Base-by-base conservation (phyloP, 257 asterid genomes). In the Striga asiatica region DNA sequence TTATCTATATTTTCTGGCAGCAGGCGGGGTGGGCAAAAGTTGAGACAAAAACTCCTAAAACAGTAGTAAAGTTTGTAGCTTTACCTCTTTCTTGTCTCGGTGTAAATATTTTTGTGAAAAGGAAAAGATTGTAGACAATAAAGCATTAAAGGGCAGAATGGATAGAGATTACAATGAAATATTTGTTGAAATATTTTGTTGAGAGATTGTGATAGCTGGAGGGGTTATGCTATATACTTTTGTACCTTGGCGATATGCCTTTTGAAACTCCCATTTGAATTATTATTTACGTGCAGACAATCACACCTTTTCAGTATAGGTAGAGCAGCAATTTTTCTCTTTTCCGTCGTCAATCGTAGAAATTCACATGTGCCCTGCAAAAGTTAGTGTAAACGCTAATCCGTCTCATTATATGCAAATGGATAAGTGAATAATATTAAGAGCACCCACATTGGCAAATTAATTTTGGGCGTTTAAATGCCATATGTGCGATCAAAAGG, bases 1-100 rank as follows among this genome's bases (percentile, higher is more conserved):
- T 41, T 41, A 5, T 4, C 8, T 1, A 34, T 1, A 34, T 1
- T 34, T 5, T 5, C 35, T 29, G 56, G n/a, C n/a, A n/a, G n/a
- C n/a, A n/a, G n/a, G n/a, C n/a, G n/a, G n/a, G 55, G 74, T 22
- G 53, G 69, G 64, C 50, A 31, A 65, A 73, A 61, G 68, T 52
- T 56, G 54, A 64, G 68, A 72, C 71, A 59, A 3, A 29, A 20
- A 58, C 25, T 42, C 31, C 42, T 8, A 37, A n/a, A 66, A 71
- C 57, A 66, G 67, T 57, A 45, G 69, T 41, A 71, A 71, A 66
- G 58, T 62, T 66, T 27, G 9, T 28, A 14, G 49, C 71, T 67
- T 72, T 31, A 8, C 47, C 47, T 42, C 68, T 68, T 68, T 54
- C 37, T 38, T 32, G 56, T 63, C 46, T n/a, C 35, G 50, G n/a